Evolutionary conservation across 768 basidiomycete genomes (phyloP).

Genomic region (Filobasidium floriforme): DNA sequence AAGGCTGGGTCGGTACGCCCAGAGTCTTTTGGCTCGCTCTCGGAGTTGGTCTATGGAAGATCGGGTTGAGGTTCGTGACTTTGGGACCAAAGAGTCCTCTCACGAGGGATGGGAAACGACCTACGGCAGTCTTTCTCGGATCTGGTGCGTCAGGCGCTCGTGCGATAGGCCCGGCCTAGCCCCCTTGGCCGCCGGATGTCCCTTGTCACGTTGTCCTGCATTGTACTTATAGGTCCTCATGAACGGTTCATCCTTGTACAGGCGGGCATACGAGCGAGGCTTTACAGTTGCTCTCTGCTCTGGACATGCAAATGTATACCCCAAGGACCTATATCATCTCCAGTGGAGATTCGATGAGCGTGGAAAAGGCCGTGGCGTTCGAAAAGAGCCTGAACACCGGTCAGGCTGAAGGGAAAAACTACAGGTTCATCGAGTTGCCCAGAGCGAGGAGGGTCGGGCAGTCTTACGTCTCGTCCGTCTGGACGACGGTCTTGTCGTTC

Average conservation of each 20-base stretch:
- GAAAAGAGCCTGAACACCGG: constrained; percentile 50
- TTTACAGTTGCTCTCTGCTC: constrained; percentile 59
- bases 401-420: constrained; percentile 30
- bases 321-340: constrained; percentile 74
- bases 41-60: constrained; percentile 6
- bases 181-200: not conserved
- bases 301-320: constrained; percentile 68
- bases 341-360: constrained; percentile 71
- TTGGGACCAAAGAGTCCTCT: not conserved
- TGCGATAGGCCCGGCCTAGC: constrained; percentile 3
- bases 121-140: constrained; percentile 79
- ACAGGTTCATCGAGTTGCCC: constrained; percentile 62
- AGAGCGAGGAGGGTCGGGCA: constrained; percentile 85
- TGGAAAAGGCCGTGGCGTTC: constrained; percentile 59
- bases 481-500: constrained; percentile 60
- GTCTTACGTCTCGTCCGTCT: constrained; percentile 59
- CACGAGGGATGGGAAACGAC: constrained; percentile 42
- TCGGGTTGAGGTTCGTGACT: not conserved
- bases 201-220: not conserved
- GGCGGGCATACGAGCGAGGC: constrained; percentile 94
- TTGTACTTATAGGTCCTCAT: constrained; percentile 16
- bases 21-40: constrained; percentile 6
- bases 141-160: constrained; percentile 57
- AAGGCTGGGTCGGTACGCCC: constrained; percentile 1
- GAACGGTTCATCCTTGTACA: constrained; percentile 41